Conservation (phyloP, 805 yeast species). For the Kuraishia ogatae region DNA sequence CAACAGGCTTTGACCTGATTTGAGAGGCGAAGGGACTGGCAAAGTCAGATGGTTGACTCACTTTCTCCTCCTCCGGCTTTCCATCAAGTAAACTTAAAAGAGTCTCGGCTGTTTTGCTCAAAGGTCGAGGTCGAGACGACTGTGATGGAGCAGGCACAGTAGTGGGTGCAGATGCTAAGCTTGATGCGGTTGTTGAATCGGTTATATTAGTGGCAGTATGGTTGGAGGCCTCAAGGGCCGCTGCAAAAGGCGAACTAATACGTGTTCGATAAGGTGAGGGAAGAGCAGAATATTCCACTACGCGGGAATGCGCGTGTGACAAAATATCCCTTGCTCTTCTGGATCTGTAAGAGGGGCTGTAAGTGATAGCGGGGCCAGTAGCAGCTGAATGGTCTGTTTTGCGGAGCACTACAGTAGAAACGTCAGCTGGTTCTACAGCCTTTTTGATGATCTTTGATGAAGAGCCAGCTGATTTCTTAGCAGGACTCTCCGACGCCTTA, state of each 20-base stretch:
- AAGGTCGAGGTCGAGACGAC: neutral
- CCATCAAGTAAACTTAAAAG: slow-evolving; percentile 14
- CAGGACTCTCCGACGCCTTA: slow-evolving; percentile 26
- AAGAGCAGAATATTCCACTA: slow-evolving; percentile 17
- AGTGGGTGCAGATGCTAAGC: slow-evolving; percentile 5
- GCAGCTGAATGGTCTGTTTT: neutral
- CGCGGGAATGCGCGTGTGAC: slow-evolving; percentile 15
- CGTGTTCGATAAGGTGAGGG: slow-evolving; percentile 19
- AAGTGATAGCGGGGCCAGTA: slow-evolving; percentile 8
- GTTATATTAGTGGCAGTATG: slow-evolving; percentile 10
- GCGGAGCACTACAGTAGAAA: slow-evolving; percentile 3
- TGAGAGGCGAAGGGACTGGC: neutral
- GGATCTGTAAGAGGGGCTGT: slow-evolving; percentile 9
- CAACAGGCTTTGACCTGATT: neutral
- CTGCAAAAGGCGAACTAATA: slow-evolving; percentile 18
- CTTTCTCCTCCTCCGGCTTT: slow-evolving; percentile 1
- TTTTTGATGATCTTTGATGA: neutral
- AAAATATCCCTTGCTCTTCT: slow-evolving; percentile 15
- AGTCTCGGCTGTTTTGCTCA: slow-evolving; percentile 16
- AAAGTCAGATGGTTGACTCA: neutral
- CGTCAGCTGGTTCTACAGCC: neutral
- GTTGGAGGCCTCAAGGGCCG: slow-evolving; percentile 11
- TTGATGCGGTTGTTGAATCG: slow-evolving; percentile 7
- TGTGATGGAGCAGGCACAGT: neutral
- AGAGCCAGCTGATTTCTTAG: slow-evolving; percentile 2